A percentile compares a stretch with the other conserved stretches of the same genome.
Evolutionary conservation across 2,329 filamentous ascomycete species (phyloP).

Genomic region (Colletotrichum higginsianum): DNA sequence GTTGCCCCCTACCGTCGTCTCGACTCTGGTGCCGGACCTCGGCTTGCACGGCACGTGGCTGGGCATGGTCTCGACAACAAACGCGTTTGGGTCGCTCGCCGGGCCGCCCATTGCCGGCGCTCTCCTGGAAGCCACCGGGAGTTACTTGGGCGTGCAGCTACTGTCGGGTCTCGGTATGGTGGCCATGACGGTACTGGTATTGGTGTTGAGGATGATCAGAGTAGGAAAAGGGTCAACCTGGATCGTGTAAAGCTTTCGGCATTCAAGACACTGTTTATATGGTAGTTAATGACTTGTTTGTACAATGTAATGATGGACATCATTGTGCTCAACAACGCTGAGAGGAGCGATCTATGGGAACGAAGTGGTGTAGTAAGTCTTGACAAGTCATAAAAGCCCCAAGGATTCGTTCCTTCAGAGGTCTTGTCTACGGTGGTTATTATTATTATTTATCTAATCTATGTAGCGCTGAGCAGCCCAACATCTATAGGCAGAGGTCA

Average conservation of each 20-base stretch:
- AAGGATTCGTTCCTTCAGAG: neutral
- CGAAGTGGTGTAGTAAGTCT: too few relatives aligned
- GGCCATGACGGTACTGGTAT: conserved; percentile 15
- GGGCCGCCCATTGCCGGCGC: conserved; percentile 58
- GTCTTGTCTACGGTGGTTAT: neutral
- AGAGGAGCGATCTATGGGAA: too few relatives aligned
- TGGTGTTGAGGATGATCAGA: conserved; percentile 1
- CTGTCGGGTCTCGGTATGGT: conserved; percentile 48
- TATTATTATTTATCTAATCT: neutral
- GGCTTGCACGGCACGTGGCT: conserved; percentile 59
- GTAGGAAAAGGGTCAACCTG: neutral
- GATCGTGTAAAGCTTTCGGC: neutral
- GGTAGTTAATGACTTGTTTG: too few relatives aligned
- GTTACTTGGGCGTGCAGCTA: conserved; percentile 50
- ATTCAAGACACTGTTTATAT: too few relatives aligned
- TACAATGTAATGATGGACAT: too few relatives aligned
- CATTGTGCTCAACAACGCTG: too few relatives aligned
- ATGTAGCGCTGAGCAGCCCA: neutral
- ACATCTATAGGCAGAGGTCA: neutral
- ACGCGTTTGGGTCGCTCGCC: conserved; percentile 53
- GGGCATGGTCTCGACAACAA: conserved; percentile 58
- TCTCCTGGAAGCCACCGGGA: conserved; percentile 47
- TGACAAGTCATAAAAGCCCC: neutral
- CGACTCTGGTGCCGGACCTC: conserved; percentile 58
- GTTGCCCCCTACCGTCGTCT: conserved; percentile 59